A percentile compares a stretch with the other conserved stretches of the same genome.
phyloP scores from a whole-genome alignment of 306 rosid genomes.

The Astragalus glycyphyllos region DNA sequence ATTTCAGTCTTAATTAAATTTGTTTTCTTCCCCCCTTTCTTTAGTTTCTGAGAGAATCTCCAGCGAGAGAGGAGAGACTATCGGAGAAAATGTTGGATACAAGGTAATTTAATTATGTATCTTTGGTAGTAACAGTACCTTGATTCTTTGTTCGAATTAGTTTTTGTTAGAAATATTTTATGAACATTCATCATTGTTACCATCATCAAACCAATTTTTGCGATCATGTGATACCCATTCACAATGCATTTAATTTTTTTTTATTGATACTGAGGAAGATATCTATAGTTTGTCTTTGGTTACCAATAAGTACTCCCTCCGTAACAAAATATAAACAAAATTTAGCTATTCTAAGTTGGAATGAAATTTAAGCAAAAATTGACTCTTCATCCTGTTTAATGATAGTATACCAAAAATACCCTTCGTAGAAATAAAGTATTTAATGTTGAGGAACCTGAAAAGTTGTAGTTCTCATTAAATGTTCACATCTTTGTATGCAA shows the following conservation, averaged over 20 bases:
- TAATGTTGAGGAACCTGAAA: too few relatives aligned
- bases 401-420: too few relatives aligned
- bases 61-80: conserved; percentile 77
- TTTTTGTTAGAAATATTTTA: conserved; percentile 23
- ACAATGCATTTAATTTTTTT: not conserved
- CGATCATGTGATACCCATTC: conserved; percentile 20
- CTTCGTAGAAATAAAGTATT: too few relatives aligned
- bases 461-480: too few relatives aligned
- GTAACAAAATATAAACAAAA: too few relatives aligned
- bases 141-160: conserved; percentile 29
- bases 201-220: conserved; percentile 19
- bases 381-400: too few relatives aligned
- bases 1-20: conserved; percentile 33
- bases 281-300: conserved; percentile 10
- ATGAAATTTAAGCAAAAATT: too few relatives aligned
- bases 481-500: too few relatives aligned
- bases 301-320: not conserved
- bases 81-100: conserved; percentile 86
- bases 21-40: conserved; percentile 37
- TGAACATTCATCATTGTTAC: not conserved
- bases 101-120: conserved; percentile 69
- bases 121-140: conserved; percentile 19
- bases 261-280: conserved; percentile 4
- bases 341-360: too few relatives aligned
- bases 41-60: conserved; percentile 93